Conservation (phyloP, 352 stramenopile species). For the Phytophthora tentaculata region DNA sequence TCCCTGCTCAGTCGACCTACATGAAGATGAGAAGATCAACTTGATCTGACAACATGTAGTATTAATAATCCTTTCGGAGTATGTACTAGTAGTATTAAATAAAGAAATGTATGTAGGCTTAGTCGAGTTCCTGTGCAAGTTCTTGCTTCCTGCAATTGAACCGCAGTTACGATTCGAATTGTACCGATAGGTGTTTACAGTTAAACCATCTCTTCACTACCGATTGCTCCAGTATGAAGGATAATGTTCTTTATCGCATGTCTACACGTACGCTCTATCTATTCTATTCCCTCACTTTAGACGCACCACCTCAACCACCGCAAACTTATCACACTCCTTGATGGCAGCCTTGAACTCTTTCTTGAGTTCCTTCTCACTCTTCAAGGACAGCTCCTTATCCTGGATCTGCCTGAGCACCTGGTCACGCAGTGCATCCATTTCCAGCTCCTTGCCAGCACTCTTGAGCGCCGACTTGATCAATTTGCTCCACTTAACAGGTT, state of each 20-base stretch:
- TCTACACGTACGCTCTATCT: conserved; percentile 65
- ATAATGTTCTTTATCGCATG: neutral
- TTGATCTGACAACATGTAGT: neutral
- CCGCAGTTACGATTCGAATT: too few species aligned
- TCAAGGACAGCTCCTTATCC: conserved; percentile 49
- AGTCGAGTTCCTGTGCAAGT: too few species aligned
- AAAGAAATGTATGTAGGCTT: too few species aligned
- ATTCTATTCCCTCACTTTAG: conserved; percentile 30
- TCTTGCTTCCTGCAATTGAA: too few species aligned
- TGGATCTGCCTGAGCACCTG: conserved; percentile 55
- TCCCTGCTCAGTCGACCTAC: too few species aligned
- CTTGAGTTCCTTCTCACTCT: conserved; percentile 71
- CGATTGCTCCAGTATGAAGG: too few species aligned
- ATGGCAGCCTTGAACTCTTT: conserved; percentile 67
- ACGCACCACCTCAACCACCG: conserved; percentile 59
- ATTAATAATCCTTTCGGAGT: too few species aligned
- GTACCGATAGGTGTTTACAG: too few species aligned
- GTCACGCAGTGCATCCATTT: conserved; percentile 56
- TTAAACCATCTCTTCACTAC: too few species aligned
- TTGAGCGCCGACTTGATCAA: conserved; percentile 68
- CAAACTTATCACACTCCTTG: conserved; percentile 48
- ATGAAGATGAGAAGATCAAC: neutral
- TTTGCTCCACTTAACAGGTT: conserved; percentile 76
- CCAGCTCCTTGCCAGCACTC: conserved; percentile 53
- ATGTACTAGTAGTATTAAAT: too few species aligned